Base-by-base conservation (phyloP, 495 filamentous ascomycete genomes). In the Penicillium paxilli region DNA sequence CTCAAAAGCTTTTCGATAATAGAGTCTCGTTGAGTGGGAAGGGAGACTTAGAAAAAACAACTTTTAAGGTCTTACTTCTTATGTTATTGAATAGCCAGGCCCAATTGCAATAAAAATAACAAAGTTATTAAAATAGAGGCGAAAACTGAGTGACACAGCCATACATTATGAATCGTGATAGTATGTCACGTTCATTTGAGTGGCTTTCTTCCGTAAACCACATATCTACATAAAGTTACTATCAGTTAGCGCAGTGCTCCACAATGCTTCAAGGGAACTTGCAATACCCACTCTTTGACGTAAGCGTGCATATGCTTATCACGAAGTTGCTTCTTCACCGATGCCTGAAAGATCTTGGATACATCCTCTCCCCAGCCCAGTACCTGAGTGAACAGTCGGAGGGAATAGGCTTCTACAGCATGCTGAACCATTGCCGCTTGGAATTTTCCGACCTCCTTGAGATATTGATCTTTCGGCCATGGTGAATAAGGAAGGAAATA, bases 371-470 rank as follows among this genome's bases (percentile, higher is more conserved):
- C 57, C 58, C 72, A 74, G 6, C 72, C 73, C 26, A 84, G 65
- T 0, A 81, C 76, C 48, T 83, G 75, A 0, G 83, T 88, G 44
- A 84, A 74, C 16, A 86, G 74, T 8, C 82, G 80, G 24, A 86
- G 55, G 7, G 64, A 71, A 60, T 80, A 83, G 3, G 75, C 68
- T 28, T 72, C 84, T 38, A 86, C 78, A 8, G 83, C 82, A 55
- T 85, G 73, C 26, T 83, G 64, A 6, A 83, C 80, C 57, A 85
- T 76, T 1, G 81, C 59, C 22, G 84, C 62, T 47, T 87, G 83
- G 21, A 78, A 84, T 51, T 77, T 74, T 55, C 87, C 87, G 19
- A 89, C 79, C 49, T 80, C 81, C 62, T 88, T 89, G 53, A 88
- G 64, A 25, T 77, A 72, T 23, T 76, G 79, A 55, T 89, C 86